Evolutionary conservation across 1,284 basidiomycete genomes (phyloP).

Genomic region (Leccinum angustisporum): DNA sequence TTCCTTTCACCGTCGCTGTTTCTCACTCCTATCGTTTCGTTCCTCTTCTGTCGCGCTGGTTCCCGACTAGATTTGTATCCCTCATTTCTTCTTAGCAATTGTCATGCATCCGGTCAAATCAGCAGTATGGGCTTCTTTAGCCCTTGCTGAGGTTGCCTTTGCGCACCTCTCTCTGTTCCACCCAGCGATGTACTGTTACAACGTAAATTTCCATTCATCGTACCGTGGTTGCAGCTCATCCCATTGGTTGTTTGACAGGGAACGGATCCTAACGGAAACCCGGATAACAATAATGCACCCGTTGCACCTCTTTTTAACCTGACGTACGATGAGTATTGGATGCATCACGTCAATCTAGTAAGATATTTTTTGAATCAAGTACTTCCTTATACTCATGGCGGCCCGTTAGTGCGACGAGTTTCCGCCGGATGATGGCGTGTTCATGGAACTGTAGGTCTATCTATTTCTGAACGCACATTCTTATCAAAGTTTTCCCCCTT

Average conservation of each 20-base stretch:
- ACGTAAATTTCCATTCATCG: slow-evolving; percentile 9
- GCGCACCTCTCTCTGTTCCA: slow-evolving; percentile 5
- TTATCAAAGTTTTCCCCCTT: not conserved
- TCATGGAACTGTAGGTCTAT: slow-evolving; percentile 13
- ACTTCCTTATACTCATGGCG: slow-evolving; percentile 1
- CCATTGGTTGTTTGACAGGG: slow-evolving; percentile 8
- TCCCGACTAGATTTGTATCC: not conserved
- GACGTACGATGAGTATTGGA: slow-evolving; percentile 3
- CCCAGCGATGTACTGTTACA: slow-evolving; percentile 5
- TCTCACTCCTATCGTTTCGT: not conserved
- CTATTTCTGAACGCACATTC: not conserved
- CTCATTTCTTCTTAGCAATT: slow-evolving; percentile 6
- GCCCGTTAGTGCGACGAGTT: not conserved
- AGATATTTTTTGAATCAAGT: not conserved
- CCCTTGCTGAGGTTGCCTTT: slow-evolving; percentile 12
- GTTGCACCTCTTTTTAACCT: slow-evolving; percentile 1
- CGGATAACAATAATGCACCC: not conserved
- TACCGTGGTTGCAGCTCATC: slow-evolving; percentile 3
- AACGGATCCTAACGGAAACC: not conserved
- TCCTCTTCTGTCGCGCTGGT: slow-evolving; percentile 11
- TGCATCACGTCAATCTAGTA: slow-evolving; percentile 6
- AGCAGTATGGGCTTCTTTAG: slow-evolving; percentile 9
- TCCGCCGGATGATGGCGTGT: slow-evolving; percentile 4
- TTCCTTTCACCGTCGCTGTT: not conserved
- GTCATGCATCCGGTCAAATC: not conserved